Evolutionary conservation across 768 basidiomycete species (phyloP), one percentile per base, ranked within the genome.

Genomic region (Sporobolomyces roseus): DNA sequence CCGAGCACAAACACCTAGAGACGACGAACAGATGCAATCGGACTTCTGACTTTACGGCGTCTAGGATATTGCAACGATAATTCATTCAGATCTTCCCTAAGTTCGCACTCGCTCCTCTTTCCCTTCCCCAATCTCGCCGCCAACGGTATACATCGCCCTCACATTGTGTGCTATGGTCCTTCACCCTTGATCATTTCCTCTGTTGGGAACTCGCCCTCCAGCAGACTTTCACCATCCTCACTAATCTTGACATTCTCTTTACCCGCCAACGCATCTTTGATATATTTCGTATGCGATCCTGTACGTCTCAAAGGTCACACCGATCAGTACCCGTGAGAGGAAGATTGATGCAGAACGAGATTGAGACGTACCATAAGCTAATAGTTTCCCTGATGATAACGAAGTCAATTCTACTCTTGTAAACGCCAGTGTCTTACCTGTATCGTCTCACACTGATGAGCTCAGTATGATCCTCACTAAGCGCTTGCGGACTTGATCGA

Each of bases 271-370:
- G 73, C 71, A 27, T 74, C 68, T 17, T 56, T 69, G 60, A 75
- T 67, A 48, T 68, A 74, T 53, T 75, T 75, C 29, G 71, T 75
- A 53, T 75, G 75, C 5, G 68, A 64, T 5, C 75, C 74, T 67
- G 29, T 6, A 23, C 10, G 27, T 33, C 4, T 29, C 5, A 10
- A 41, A 27, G 17, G 29, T 4, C 7, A 53, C 2, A 5, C 17
- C 6, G 2, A 25, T 19, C 4, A 51, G 35, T 17, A 27, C 30
- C 7, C 8, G 45, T 2, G 36, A 21, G 19, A 41, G 59, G 19
- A 21, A n/a, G 50, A 16, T n/a, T 10, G 21, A 23, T 7, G 13
- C 45, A 13, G 23, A n/a, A 10, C 16, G 36, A 21, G 27, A 27
- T 29, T 14, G 25, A 43, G 49, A 19, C 45, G 32, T 13, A 63